Conservation (phyloP, 148 eudicot species). For the Fallopia convolvulus region DNA sequence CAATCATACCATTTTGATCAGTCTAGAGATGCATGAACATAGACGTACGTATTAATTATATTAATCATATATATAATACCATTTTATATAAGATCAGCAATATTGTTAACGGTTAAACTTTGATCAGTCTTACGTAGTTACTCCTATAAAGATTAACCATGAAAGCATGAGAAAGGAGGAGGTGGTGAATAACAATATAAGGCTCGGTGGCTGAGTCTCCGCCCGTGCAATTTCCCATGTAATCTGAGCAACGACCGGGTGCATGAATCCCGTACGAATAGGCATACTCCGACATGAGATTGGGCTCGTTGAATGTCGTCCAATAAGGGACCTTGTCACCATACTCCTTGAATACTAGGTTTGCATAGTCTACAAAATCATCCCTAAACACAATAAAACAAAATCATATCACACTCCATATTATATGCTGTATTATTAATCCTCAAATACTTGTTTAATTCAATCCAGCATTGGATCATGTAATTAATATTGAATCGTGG, state of each 20-base stretch:
- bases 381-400: not conserved
- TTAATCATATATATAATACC: no score
- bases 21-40: not conserved
- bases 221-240: slow-evolving; percentile 22
- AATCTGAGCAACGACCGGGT: slow-evolving; percentile 29
- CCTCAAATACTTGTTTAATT: no score
- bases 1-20: not conserved
- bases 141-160: slow-evolving; percentile 27
- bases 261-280: slow-evolving; percentile 19
- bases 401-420: no score
- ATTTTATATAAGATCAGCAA: no score
- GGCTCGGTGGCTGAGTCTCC: slow-evolving; percentile 46
- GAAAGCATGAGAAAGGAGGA: slow-evolving; percentile 32
- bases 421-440: no score
- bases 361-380: slow-evolving; percentile 20
- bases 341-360: slow-evolving; percentile 26
- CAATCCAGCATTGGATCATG: not conserved
- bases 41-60: no score
- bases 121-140: slow-evolving; percentile 28
- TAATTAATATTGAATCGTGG: no score
- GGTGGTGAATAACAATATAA: slow-evolving; percentile 32
- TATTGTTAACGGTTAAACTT: not conserved
- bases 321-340: slow-evolving; percentile 31
- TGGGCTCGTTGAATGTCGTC: slow-evolving; percentile 34
- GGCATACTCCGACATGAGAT: slow-evolving; percentile 8